Conservation (phyloP, 2,329 filamentous ascomycete species). For the Phialophora tarda region DNA sequence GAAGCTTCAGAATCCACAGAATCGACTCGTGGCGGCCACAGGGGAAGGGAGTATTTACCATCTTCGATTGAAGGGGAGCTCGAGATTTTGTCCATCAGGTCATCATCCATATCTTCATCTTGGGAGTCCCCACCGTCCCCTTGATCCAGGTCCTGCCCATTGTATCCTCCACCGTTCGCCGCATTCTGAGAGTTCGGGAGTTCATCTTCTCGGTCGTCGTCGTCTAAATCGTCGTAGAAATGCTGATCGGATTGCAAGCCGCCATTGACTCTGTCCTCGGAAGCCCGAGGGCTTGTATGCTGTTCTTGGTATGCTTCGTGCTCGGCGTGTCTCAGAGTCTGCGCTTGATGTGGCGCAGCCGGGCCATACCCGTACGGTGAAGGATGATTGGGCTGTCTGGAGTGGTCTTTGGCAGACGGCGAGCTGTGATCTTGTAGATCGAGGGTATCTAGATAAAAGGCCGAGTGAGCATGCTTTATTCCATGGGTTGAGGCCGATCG, state of each 20-base stretch:
- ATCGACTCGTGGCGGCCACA: slow-evolving; percentile 51
- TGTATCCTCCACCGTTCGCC: slow-evolving; percentile 29
- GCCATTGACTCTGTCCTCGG: slow-evolving; percentile 31
- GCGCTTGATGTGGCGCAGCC: slow-evolving; percentile 81
- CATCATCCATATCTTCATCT: slow-evolving; percentile 78
- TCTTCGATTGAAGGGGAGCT: slow-evolving; percentile 99
- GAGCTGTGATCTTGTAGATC: slow-evolving; percentile 85
- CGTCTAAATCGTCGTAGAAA: slow-evolving; percentile 58
- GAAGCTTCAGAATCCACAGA: slow-evolving; percentile 46
- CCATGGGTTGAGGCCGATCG: slow-evolving; percentile 8
- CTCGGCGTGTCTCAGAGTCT: slow-evolving; percentile 78
- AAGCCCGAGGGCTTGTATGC: slow-evolving; percentile 64
- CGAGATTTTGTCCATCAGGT: slow-evolving; percentile 98
- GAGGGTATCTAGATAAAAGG: slow-evolving; percentile 73
- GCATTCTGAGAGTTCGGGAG: slow-evolving; percentile 32
- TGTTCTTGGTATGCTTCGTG: slow-evolving; percentile 78
- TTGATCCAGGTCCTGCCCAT: slow-evolving; percentile 50
- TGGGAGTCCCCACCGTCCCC: slow-evolving; percentile 66
- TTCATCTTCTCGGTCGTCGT: slow-evolving; percentile 67
- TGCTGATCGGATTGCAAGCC: slow-evolving; percentile 27
- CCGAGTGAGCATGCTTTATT: slow-evolving; percentile 14
- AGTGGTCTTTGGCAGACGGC: slow-evolving; percentile 84
- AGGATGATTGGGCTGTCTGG: slow-evolving; percentile 60
- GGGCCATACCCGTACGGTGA: slow-evolving; percentile 59
- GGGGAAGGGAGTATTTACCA: slow-evolving; percentile 74